Evolutionary conservation across 148 eudicot genomes (phyloP).

Genomic region (Fagopyrum homotropicum): DNA sequence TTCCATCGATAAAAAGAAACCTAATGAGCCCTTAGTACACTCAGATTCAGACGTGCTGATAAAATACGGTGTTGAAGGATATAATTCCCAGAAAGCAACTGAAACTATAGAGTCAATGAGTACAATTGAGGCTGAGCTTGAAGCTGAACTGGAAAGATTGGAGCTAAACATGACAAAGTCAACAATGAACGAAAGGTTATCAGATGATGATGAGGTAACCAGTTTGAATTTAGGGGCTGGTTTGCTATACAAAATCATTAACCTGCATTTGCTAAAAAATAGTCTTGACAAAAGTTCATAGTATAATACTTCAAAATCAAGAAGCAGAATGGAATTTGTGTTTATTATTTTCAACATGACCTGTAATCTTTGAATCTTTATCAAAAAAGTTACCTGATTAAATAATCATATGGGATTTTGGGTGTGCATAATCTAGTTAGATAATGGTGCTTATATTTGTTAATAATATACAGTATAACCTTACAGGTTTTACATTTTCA

Average conservation of each 20-base stretch:
- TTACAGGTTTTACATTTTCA: not conserved
- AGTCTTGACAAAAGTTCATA: not conserved
- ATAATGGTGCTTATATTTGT: not conserved
- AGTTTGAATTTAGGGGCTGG: not conserved
- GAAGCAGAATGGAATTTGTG: not conserved
- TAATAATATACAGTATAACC: not conserved
- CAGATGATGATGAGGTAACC: conserved; percentile 51
- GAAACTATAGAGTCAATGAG: conserved; percentile 44
- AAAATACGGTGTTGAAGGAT: conserved; percentile 22
- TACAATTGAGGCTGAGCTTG: conserved; percentile 95
- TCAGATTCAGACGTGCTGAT: conserved; percentile 24
- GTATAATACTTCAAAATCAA: too few species aligned
- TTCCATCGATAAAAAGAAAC: conserved; percentile 17
- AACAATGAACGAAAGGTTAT: conserved; percentile 37
- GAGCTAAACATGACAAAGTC: conserved; percentile 68
- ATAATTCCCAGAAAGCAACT: conserved; percentile 30
- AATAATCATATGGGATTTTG: not conserved
- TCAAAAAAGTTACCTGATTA: not conserved
- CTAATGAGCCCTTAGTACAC: conserved; percentile 25
- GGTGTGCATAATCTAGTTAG: not conserved
- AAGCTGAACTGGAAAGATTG: conserved; percentile 88
- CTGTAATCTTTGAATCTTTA: not conserved
- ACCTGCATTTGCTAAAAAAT: not conserved
- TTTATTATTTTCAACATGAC: not conserved
- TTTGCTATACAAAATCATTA: not conserved